Evolutionary conservation across 352 stramenopile genomes (phyloP).

Genomic region (Saprolegnia parasitica): DNA sequence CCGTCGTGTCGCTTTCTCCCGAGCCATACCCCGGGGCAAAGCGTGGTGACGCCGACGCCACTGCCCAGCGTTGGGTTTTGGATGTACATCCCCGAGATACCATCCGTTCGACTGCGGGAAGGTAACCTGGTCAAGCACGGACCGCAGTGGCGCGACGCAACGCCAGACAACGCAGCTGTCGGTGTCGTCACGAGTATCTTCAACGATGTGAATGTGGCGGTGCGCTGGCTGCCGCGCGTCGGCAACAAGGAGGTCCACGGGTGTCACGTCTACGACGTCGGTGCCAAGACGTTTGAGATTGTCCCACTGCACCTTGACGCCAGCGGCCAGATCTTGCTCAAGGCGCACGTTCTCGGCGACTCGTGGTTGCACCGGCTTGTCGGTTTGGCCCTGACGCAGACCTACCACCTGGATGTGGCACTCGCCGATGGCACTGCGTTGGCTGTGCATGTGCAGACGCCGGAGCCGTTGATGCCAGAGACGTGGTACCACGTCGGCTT

Average conservation of each 20-base stretch:
- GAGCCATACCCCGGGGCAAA: not conserved
- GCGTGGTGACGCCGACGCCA: not conserved
- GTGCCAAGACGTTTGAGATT: conserved; percentile 45
- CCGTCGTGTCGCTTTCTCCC: not conserved
- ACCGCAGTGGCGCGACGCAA: conserved; percentile 38
- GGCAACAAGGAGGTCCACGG: conserved; percentile 29
- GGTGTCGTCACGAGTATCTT: conserved; percentile 50
- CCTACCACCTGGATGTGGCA: not conserved
- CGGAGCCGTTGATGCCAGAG: conserved; percentile 42
- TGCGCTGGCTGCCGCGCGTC: conserved; percentile 44
- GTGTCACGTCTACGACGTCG: conserved; percentile 50
- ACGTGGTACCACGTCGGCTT: conserved; percentile 65
- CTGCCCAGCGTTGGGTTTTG: conserved; percentile 2
- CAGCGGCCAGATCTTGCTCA: conserved; percentile 57
- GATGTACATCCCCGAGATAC: conserved; percentile 6
- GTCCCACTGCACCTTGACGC: conserved; percentile 48
- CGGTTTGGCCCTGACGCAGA: not conserved
- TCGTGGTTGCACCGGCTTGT: not conserved
- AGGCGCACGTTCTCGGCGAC: conserved; percentile 1
- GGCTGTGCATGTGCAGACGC: not conserved
- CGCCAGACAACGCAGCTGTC: conserved; percentile 27
- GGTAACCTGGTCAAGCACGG: conserved; percentile 61
- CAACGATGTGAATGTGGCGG: conserved; percentile 40
- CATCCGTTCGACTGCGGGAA: conserved; percentile 25
- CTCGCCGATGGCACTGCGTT: not conserved